These are phyloP conservation scores for Glaciozyma martinii DNA, from an alignment of 768 basidiomycete genomes.

Conservation along the genomic window DNA sequence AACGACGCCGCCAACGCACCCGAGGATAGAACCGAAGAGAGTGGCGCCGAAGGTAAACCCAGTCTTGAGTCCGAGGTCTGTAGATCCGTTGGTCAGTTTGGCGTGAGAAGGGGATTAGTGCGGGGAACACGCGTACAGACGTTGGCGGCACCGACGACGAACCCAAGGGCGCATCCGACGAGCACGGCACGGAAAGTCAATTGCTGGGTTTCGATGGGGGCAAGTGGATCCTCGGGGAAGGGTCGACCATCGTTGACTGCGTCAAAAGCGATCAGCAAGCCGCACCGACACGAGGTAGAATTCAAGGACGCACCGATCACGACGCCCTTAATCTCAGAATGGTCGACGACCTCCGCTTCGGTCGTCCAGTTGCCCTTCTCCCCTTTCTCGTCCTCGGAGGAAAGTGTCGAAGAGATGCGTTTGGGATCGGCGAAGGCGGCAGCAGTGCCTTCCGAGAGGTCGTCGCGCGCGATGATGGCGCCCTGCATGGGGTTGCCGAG, in stretches of 20 bases:
- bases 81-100: too few relatives aligned
- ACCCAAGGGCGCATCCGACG: conserved; percentile 48
- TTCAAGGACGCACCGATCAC: background rate
- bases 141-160: conserved; percentile 48
- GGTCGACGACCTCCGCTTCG: background rate
- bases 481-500: background rate
- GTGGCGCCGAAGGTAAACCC: conserved; percentile 60
- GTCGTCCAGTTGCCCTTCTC: background rate
- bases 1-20: conserved; percentile 33
- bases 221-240: background rate
- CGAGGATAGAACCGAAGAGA: conserved; percentile 47
- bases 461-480: background rate
- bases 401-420: background rate
- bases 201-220: conserved; percentile 9
- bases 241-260: background rate
- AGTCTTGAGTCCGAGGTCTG: conserved; percentile 56
- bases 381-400: background rate
- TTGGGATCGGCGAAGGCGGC: too few relatives aligned
- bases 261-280: background rate
- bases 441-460: background rate
- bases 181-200: conserved; percentile 17
- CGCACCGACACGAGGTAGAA: background rate
- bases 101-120: background rate
- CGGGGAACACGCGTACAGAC: conserved; percentile 40
- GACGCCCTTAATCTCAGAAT: background rate